These are phyloP conservation scores for Dendrocalamus sinicus DNA, from an alignment of 176 grass and related monocot species.

Conservation along the genomic window DNA sequence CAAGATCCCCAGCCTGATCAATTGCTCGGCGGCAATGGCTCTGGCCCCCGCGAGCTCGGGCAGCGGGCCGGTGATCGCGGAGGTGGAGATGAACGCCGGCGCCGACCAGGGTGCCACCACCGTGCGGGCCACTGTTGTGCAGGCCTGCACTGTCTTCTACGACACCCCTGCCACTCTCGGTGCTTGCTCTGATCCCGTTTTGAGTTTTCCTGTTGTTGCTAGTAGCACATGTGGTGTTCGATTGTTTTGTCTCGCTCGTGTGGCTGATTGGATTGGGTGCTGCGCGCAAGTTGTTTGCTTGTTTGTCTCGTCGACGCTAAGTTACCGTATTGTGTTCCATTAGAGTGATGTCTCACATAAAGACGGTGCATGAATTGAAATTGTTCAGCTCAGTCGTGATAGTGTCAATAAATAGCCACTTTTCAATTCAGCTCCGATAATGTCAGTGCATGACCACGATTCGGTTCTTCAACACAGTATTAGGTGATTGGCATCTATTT, in stretches of 20 bases:
- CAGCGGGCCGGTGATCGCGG: constrained; percentile 60
- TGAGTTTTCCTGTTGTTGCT: neutral
- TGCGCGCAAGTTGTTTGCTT: constrained; percentile 22
- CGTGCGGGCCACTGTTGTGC: constrained; percentile 88
- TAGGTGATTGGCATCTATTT: constrained; percentile 6
- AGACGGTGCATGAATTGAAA: neutral
- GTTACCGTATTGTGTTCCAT: neutral
- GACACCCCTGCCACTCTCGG: constrained; percentile 86
- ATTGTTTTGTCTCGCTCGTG: constrained; percentile 11
- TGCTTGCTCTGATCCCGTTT: constrained; percentile 24
- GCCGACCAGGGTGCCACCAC: constrained; percentile 55
- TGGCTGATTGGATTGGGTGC: neutral
- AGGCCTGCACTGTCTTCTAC: constrained; percentile 91
- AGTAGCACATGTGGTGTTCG: constrained; percentile 22
- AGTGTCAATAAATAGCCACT: no score
- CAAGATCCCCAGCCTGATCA: neutral
- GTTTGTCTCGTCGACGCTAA: constrained; percentile 4
- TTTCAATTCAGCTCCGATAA: neutral
- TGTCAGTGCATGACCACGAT: neutral
- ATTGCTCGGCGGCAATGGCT: constrained; percentile 47
- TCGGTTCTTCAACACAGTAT: neutral
- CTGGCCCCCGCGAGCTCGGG: constrained; percentile 52
- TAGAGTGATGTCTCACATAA: neutral
- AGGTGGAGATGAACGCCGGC: constrained; percentile 82
- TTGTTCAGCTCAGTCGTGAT: neutral